Evolutionary conservation across 352 stramenopile species (phyloP), one percentile per base, ranked within the genome.

Genomic region (Globisporangium lucens): DNA sequence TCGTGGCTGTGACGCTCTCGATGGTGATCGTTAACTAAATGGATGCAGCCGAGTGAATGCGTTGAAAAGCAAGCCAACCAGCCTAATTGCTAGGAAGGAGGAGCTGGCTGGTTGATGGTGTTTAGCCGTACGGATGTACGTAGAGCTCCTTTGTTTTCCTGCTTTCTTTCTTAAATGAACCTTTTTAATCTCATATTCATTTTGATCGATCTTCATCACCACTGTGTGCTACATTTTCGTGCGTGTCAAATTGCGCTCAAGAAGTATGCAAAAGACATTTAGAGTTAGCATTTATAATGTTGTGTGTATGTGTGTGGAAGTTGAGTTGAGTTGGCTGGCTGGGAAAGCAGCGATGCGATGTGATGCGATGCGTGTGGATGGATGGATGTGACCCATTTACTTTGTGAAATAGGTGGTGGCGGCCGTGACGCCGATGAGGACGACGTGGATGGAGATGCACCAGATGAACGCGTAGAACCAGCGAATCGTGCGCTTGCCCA

Each of bases 391-490:
- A 15, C 41, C 6, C 41, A 0, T 56, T 49, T 64, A 51, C 52
- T 49, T 61, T n/a, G 41, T 52, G 35, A 69, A 57, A 62, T 81
- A 83, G 10, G 78, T 82, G 33, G 79, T 66, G 15, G 78, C 74
- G 58, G 71, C 75, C 22, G 78, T 76, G 27, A 75, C 69, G 49
- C 57, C 75, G 43, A 85, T 77, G 60, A 88, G 76, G 56, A 91
- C 78, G 51, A 89, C 78, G 63, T 94, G 85, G 24, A 90, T 55
- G 33, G 79, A 83, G 73, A 95, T 85, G 68, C 71, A 76, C 22
- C 69, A 75, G 22, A 94, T 69, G 67, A 94, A 97, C 20, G 80
- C 76, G 75, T 95, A 93, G 65, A 97, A 97, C 76, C 73, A 89
- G 47, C 77, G 76, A 35, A 96, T 74, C 30, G 85, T 97, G 67